A percentile compares a stretch with the other conserved stretches of the same genome.
Conservation (phyloP, 208 protist genomes). For the Wallacemonas sp. region DNA sequence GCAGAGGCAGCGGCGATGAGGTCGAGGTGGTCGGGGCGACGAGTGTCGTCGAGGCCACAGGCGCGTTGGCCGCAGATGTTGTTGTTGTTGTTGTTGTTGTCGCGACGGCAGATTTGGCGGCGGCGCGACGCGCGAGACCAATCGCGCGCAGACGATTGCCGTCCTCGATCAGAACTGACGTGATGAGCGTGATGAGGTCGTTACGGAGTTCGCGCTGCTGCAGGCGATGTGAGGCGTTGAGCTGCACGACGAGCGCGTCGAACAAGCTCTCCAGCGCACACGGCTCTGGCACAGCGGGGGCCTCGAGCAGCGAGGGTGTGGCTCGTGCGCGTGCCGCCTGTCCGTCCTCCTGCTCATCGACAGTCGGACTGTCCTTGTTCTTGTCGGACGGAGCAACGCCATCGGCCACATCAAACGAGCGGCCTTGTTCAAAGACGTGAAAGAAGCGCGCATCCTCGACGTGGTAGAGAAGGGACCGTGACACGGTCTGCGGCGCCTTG, state of each 20-base stretch:
- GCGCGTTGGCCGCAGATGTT: background rate
- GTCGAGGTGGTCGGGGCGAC: background rate
- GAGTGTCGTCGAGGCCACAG: too few relatives aligned
- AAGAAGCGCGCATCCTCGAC: background rate
- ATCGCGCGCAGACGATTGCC: constrained; percentile 20
- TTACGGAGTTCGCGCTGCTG: constrained; percentile 69
- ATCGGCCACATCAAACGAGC: background rate
- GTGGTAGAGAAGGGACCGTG: constrained; percentile 46
- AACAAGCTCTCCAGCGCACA: constrained; percentile 60
- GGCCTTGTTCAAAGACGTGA: background rate
- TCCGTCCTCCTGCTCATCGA: background rate
- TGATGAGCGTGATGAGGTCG: constrained; percentile 54
- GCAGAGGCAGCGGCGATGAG: constrained; percentile 16
- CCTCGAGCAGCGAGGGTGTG: background rate
- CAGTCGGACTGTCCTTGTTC: background rate
- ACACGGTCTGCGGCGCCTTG: constrained; percentile 34
- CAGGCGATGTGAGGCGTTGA: constrained; percentile 52
- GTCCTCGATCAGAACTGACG: constrained; percentile 42
- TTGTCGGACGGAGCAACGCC: too few relatives aligned
- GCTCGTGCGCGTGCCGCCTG: background rate
- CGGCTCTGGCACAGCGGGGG: constrained; percentile 18
- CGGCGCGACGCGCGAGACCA: constrained; percentile 18
- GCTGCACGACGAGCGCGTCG: constrained; percentile 49
- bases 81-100: constrained; percentile 10
- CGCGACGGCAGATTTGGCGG: constrained; percentile 20